Base-by-base conservation (phyloP, 2,329 filamentous ascomycete genomes). In the Xylaria sp. region DNA sequence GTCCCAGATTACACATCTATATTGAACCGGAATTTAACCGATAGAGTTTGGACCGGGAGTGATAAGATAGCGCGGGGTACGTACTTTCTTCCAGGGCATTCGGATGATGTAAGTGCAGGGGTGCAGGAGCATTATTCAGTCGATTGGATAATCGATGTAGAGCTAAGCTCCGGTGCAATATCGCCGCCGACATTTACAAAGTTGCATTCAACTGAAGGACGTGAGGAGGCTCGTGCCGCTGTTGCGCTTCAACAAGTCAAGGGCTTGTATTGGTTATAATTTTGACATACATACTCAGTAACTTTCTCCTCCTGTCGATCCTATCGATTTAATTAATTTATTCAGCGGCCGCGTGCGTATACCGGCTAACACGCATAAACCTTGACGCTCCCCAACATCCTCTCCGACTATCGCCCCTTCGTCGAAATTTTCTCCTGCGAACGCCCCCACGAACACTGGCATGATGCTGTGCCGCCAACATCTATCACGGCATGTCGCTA, bases 381-480 rank as follows among this genome's bases (percentile, higher is more conserved):
- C 55, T 48, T 50, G 34, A 2, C 41, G 44, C 48, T 57, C 51
- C 46, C 54, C 57, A 51, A 28, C 57, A 10, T 32, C n/a, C 32
- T 34, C 59, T 65, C 72, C 70, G 63, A 63, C 61, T 48, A 69
- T 73, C 73, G 66, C 66, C 68, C 61, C 65, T 39, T 50, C 67
- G 23, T 58, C 66, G 55, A 73, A 73, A 66, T 63, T 74, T 74
- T 74, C 61, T 44, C 54, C 63, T 48, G 18, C 55, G 37, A 39
- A 39, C 52, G 20, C 46, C 10, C 34, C 44, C 63, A 37, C 66
- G 48, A 52, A 34, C 58, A 2, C 28, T 34, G 58, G 34, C n/a
- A 75, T 66, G 28, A 79, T 80, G 78, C 70, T 80, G 72, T 79
- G 78, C 68, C 77, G 77, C 70, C 78, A 80, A 75, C 76, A 68